Base-by-base conservation (phyloP, 352 stramenopile species). In the Phytophthora citricola region DNA sequence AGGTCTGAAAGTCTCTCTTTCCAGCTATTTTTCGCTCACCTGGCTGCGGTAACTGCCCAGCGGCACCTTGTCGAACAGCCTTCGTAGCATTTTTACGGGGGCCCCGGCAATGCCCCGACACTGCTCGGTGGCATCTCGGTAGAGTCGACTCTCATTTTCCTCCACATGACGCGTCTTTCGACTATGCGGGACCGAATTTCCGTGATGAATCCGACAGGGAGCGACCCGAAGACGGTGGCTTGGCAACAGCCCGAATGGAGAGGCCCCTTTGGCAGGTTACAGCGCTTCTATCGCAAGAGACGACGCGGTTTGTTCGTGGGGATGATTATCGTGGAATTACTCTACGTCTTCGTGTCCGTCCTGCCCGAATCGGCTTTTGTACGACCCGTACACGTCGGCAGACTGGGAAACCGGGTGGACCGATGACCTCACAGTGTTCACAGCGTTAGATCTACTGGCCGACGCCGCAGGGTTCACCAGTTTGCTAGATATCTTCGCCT, bases 351-450 rank as follows among this genome's bases (percentile, higher is more conserved):
- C 34, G 15, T 83, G 22, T 91, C 74, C 12, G 57, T 93, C 4
- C 84, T 83, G 14, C 68, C 7, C 83, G 84, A 0, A 73, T 94
- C 40, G 86, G 84, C 24, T 89, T 94, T 66, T 87, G 51, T 92
- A 85, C 44, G 81, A 91, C 58, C 81, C 81, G 3, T 83, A 85
- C 40, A 34, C 64, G 1, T 29, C 20, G 0, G 24, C 31, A 5
- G 50, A 53, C 22, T 70, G 64, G 46, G n/a, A 31, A 0, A 29
- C 51, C 3, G 66, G 63, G 0, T 93, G 84, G 84, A 89, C 74
- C 2, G 43, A 34, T 0, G 72, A 75, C 22, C 72, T 91, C 49
- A 82, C 75, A 8, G 58, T 89, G 4, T 79, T 89, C 26, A 77
- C 82, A 26, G 36, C 49, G 0, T 53, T 87, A 11, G 85, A 94